A percentile compares a stretch with the other conserved stretches of the same genome.
Conservation (phyloP, 2,329 filamentous ascomycete species). For the Colletotrichum cuscutae region DNA sequence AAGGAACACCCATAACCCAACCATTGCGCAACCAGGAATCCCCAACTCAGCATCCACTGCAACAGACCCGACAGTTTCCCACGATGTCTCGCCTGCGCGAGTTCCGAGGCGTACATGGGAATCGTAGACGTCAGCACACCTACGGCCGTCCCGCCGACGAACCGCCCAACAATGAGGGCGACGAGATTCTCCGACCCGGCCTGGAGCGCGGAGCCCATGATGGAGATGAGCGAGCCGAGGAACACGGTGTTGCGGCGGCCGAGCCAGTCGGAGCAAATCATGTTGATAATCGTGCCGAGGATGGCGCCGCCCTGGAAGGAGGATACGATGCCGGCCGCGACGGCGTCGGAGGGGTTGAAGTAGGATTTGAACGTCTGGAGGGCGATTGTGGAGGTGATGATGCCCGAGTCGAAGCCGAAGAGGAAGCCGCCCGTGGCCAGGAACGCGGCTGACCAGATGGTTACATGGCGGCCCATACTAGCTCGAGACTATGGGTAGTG, state of each 20-base stretch:
- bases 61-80: constrained; percentile 52
- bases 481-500: neutral
- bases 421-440: constrained; percentile 42
- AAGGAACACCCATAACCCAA: constrained; percentile 46
- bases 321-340: constrained; percentile 40
- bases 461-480: constrained; percentile 27
- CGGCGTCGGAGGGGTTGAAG: constrained; percentile 49
- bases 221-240: constrained; percentile 42
- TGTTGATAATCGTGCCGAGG: constrained; percentile 42
- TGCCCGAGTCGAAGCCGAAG: constrained; percentile 60
- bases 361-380: constrained; percentile 49
- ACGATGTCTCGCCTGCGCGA: constrained; percentile 49
- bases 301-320: constrained; percentile 44
- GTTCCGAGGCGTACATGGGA: constrained; percentile 57
- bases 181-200: constrained; percentile 43
- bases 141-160: constrained; percentile 60
- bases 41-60: constrained; percentile 57
- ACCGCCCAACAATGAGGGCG: constrained; percentile 60
- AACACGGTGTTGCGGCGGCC: constrained; percentile 45
- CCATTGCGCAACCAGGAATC: constrained; percentile 52
- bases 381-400: constrained; percentile 49
- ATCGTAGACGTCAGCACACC: constrained; percentile 58
- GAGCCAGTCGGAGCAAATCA: constrained; percentile 43
- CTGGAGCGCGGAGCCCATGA: constrained; percentile 44
- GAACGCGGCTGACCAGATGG: constrained; percentile 39